Conservation (phyloP, 768 basidiomycete genomes). For the Auriscalpium microsporum region DNA sequence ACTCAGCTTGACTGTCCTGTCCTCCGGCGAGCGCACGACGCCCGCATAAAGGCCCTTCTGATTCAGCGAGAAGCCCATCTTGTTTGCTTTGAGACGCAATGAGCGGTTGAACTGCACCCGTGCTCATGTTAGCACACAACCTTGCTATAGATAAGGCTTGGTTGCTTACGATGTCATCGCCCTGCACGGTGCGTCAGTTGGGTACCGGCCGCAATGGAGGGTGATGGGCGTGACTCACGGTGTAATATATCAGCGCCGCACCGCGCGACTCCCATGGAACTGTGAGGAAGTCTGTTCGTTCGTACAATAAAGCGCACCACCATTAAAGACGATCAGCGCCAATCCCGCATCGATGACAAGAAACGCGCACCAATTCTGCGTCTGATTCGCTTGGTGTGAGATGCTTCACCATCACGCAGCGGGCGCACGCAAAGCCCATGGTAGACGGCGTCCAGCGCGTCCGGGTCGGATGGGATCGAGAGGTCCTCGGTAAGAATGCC, state of each 20-base stretch:
- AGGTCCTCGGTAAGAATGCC: conserved; percentile 79
- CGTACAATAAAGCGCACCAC: too few relatives aligned
- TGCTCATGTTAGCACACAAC: conserved; percentile 2
- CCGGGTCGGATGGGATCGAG: conserved; percentile 52
- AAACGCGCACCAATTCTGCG: conserved; percentile 53
- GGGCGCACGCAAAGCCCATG: conserved; percentile 58
- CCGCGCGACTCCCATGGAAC: conserved; percentile 75
- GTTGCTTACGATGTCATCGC: conserved; percentile 71
- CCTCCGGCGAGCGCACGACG: conserved; percentile 61
- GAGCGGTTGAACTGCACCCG: conserved; percentile 75
- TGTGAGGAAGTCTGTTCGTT: conserved; percentile 57
- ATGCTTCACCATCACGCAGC: not conserved
- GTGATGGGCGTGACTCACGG: conserved; percentile 35
- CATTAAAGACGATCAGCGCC: not conserved
- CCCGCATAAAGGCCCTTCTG: conserved; percentile 74
- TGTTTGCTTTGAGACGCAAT: conserved; percentile 76
- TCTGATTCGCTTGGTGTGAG: conserved; percentile 29
- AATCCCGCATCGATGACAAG: not conserved
- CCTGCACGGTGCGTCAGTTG: conserved; percentile 31
- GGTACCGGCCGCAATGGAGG: not conserved
- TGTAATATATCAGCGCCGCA: conserved; percentile 87
- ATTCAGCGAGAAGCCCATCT: conserved; percentile 77
- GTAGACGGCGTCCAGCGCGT: conserved; percentile 68
- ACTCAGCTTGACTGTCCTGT: conserved; percentile 51
- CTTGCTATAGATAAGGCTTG: conserved; percentile 16